phyloP scores from a whole-genome alignment of 2,329 filamentous ascomycete genomes.

The Trichoderma guizhouense region DNA sequence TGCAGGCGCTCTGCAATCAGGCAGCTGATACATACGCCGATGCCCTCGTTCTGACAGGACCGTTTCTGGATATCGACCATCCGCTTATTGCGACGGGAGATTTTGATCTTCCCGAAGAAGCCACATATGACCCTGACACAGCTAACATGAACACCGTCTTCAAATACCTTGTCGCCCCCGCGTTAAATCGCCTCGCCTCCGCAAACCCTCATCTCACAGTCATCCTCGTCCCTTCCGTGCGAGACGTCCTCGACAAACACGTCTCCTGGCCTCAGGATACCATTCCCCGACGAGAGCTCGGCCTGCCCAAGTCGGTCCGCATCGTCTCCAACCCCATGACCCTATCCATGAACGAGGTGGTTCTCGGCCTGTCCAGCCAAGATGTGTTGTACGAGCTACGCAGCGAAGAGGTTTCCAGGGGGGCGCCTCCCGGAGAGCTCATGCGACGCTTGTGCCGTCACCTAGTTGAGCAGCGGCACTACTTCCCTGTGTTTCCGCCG shows the following conservation, averaged over 20 bases:
- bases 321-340: conserved; percentile 90
- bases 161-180: conserved; percentile 71
- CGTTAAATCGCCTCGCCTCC: conserved; percentile 66
- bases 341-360: conserved; percentile 80
- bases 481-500: conserved; percentile 84
- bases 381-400: conserved; percentile 81
- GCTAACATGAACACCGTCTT: conserved; percentile 82
- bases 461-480: conserved; percentile 85
- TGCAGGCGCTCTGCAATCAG: conserved; percentile 75
- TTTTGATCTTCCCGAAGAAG: conserved; percentile 69
- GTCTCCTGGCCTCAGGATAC: conserved; percentile 74
- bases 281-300: conserved; percentile 67
- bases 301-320: conserved; percentile 70
- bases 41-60: conserved; percentile 74
- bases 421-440: conserved; percentile 44
- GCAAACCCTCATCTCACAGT: conserved; percentile 76
- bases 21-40: conserved; percentile 75
- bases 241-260: conserved; percentile 77
- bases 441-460: conserved; percentile 71
- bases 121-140: conserved; percentile 67
- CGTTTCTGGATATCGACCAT: conserved; percentile 90
- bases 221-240: conserved; percentile 76
- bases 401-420: conserved; percentile 59
- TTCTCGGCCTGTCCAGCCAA: conserved; percentile 77
- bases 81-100: conserved; percentile 79